Conservation (phyloP, 2,329 filamentous ascomycete genomes). For the Epichloe gansuensis region DNA sequence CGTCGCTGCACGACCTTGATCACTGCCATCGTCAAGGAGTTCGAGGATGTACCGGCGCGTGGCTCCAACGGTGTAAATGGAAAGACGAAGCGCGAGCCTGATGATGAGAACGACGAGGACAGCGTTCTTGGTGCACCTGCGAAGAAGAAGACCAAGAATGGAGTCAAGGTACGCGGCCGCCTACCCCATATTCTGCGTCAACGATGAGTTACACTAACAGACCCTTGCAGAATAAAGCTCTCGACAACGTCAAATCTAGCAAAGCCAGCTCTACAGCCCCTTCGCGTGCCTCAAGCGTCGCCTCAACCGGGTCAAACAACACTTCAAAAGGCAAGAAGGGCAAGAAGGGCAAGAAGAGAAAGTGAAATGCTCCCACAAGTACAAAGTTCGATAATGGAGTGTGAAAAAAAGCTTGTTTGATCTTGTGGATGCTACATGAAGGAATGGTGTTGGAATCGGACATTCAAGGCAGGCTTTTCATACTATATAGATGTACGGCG, state of each 20-base stretch:
- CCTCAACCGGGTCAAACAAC: constrained; percentile 52
- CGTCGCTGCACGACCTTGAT: constrained; percentile 88
- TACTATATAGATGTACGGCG: constrained; percentile 1
- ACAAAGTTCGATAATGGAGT: background rate
- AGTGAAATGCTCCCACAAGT: constrained; percentile 10
- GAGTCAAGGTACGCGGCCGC: constrained; percentile 55
- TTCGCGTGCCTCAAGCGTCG: constrained; percentile 80
- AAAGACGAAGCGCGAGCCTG: constrained; percentile 59
- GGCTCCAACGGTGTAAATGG: constrained; percentile 50
- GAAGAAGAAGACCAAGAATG: constrained; percentile 84
- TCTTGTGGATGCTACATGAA: background rate
- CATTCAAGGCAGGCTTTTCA: background rate
- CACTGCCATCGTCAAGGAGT: constrained; percentile 89
- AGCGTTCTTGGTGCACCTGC: constrained; percentile 68
- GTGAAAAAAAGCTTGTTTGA: background rate
- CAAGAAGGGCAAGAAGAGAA: constrained; percentile 25
- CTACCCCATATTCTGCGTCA: background rate
- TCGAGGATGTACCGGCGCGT: constrained; percentile 55
- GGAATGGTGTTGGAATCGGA: background rate
- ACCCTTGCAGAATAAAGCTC: constrained; percentile 66
- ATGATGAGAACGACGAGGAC: constrained; percentile 76
- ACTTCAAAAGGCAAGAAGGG: constrained; percentile 35
- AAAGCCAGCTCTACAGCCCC: constrained; percentile 66
- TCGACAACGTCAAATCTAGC: constrained; percentile 76
- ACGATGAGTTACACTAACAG: constrained; percentile 1